A percentile compares a stretch with the other conserved stretches of the same genome.
These are phyloP conservation scores for Trichoderma guizhouense DNA, from an alignment of 2,329 filamentous ascomycete genomes.

Conservation along the genomic window DNA sequence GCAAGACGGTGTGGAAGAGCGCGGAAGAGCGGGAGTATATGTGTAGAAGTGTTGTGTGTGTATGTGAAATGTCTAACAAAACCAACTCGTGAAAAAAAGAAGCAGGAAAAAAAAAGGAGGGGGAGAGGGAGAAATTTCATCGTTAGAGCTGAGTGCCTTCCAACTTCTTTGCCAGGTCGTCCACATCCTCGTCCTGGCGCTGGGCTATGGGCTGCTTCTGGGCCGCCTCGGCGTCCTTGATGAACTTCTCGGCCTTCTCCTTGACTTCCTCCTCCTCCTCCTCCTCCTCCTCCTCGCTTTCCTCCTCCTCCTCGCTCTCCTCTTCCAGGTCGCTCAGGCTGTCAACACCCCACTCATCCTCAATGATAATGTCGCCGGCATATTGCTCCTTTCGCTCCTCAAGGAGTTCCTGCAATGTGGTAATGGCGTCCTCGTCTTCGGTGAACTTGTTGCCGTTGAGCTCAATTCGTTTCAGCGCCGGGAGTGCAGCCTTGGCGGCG, in stretches of 20 bases:
- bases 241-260: conserved; percentile 64
- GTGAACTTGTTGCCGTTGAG: conserved; percentile 94
- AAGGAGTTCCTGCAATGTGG: conserved; percentile 66
- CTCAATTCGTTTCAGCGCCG: conserved; percentile 78
- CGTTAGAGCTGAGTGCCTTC: conserved; percentile 62
- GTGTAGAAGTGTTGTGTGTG: not conserved
- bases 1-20: not conserved
- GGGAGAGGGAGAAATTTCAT: not conserved
- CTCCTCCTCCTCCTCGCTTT: conserved; percentile 66
- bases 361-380: conserved; percentile 63
- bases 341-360: conserved; percentile 82
- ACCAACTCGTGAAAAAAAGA: not conserved
- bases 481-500: conserved; percentile 66
- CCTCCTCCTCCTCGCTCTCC: conserved; percentile 66
- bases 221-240: conserved; percentile 67
- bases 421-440: conserved; percentile 75
- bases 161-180: conserved; percentile 72
- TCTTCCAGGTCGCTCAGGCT: conserved; percentile 83
- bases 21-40: not conserved
- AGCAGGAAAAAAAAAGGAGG: not conserved
- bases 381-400: conserved; percentile 74
- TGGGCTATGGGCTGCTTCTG: conserved; percentile 71
- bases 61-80: conserved; percentile 13
- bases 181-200: conserved; percentile 72
- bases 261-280: conserved; percentile 57